Percentiles rank a stretch among this genome's conserved stretches.
These are phyloP conservation scores for Lasiodiplodia hormozganensis DNA, from an alignment of 2,329 filamentous ascomycete genomes.

Conservation along the genomic window DNA sequence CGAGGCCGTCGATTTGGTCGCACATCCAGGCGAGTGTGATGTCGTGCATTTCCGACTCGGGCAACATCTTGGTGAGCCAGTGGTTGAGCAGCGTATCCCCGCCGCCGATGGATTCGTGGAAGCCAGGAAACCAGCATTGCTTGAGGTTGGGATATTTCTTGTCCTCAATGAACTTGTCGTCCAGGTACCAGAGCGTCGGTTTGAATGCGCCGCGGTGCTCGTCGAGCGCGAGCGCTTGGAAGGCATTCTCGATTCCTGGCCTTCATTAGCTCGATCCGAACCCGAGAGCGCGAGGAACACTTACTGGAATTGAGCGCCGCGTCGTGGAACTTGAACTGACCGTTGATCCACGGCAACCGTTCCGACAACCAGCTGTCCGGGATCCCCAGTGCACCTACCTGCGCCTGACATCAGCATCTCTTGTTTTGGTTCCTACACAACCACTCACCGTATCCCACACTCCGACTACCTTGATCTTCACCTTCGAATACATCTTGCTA, in stretches of 20 bases:
- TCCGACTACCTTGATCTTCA: slow-evolving; percentile 52
- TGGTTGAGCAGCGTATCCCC: slow-evolving; percentile 42
- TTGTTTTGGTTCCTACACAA: background rate
- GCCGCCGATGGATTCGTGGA: slow-evolving; percentile 61
- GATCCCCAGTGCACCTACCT: slow-evolving; percentile 28
- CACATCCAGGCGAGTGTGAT: slow-evolving; percentile 54
- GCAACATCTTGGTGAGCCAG: background rate
- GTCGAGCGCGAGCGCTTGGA: slow-evolving; percentile 63
- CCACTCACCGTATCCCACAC: slow-evolving; percentile 58
- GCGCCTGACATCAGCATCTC: slow-evolving; percentile 37
- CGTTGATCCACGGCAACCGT: slow-evolving; percentile 24
- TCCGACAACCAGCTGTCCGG: slow-evolving; percentile 5
- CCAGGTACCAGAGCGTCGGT: slow-evolving; percentile 60
- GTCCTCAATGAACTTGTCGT: background rate
- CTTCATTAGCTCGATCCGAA: background rate
- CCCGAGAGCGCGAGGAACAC: background rate
- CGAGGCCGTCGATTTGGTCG: slow-evolving; percentile 22
- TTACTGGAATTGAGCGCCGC: slow-evolving; percentile 17
- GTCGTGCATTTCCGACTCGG: slow-evolving; percentile 39
- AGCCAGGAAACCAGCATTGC: slow-evolving; percentile 65
- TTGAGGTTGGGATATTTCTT: slow-evolving; percentile 42
- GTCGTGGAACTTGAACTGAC: slow-evolving; percentile 27
- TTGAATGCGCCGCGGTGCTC: slow-evolving; percentile 59
- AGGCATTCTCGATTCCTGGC: slow-evolving; percentile 58
- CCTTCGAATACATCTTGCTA: slow-evolving; percentile 2